Percentiles rank a stretch among this genome's conserved stretches.
These are phyloP conservation scores for Candida silvicultrix DNA, from an alignment of 805 yeast species.

Conservation along the genomic window DNA sequence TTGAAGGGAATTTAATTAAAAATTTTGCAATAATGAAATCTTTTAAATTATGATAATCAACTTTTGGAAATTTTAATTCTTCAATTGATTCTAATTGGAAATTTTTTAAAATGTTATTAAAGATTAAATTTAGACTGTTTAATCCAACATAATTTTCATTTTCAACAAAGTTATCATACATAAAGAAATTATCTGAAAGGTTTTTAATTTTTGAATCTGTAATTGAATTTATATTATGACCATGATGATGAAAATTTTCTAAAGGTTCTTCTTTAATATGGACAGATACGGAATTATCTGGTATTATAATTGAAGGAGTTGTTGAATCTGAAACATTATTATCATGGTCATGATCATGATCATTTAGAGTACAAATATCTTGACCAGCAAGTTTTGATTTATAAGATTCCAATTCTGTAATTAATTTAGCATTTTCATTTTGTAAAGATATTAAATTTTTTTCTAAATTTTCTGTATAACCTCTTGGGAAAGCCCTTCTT, in stretches of 20 bases:
- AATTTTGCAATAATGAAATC: constrained; percentile 9
- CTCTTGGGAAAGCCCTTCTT: constrained; percentile 74
- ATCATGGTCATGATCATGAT: no score
- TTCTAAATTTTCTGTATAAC: constrained; percentile 73
- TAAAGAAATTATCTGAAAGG: constrained; percentile 14
- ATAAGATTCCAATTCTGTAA: constrained; percentile 26
- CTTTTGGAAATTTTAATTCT: constrained; percentile 24
- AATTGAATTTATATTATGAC: background rate
- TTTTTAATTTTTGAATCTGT: background rate
- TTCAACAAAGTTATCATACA: constrained; percentile 17
- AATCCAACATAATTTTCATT: constrained; percentile 20
- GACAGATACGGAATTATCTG: background rate
- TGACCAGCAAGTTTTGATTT: constrained; percentile 7
- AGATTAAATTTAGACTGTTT: constrained; percentile 16
- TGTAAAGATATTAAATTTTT: constrained; percentile 54
- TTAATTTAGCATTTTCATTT: constrained; percentile 39
- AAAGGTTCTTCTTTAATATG: background rate
- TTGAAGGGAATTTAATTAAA: constrained; percentile 21
- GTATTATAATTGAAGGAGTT: background rate
- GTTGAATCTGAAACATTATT: background rate
- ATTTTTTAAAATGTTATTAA: constrained; percentile 9
- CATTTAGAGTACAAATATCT: no score
- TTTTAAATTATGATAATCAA: constrained; percentile 17
- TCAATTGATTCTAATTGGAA: constrained; percentile 17
- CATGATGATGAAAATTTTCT: background rate